Evolutionary conservation across 2,329 filamentous ascomycete genomes (phyloP).

Genomic region (Geosmithia flava): DNA sequence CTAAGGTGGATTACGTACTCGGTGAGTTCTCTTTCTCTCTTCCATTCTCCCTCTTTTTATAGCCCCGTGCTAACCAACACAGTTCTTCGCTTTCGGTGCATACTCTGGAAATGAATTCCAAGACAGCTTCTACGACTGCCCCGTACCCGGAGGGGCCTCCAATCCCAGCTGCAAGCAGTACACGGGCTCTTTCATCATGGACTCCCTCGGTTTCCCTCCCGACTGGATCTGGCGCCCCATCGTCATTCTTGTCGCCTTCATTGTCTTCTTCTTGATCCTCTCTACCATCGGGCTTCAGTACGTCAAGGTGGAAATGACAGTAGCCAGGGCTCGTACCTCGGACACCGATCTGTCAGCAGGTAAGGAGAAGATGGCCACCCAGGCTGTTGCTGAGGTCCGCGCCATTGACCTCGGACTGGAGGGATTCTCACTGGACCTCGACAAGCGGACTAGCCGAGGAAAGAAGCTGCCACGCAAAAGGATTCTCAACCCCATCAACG

Average conservation of each 20-base stretch:
- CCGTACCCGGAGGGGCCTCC: slow-evolving; percentile 43
- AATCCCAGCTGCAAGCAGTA: slow-evolving; percentile 58
- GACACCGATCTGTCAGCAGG: slow-evolving; percentile 54
- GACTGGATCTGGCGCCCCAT: slow-evolving; percentile 59
- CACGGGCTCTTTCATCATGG: slow-evolving; percentile 56
- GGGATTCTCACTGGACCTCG: slow-evolving; percentile 49
- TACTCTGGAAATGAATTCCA: slow-evolving; percentile 63
- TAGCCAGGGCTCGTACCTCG: slow-evolving; percentile 47
- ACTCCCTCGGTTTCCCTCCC: slow-evolving; percentile 52
- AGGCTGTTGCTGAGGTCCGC: slow-evolving; percentile 38
- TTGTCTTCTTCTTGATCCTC: slow-evolving; percentile 47
- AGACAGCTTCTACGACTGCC: slow-evolving; percentile 62
- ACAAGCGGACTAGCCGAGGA: slow-evolving; percentile 43
- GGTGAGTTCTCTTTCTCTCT: slow-evolving; percentile 18
- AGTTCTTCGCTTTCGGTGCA: slow-evolving; percentile 62
- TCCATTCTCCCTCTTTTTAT: too few species aligned
- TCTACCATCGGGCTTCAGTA: slow-evolving; percentile 52
- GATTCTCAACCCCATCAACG: slow-evolving; percentile 55
- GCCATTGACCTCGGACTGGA: slow-evolving; percentile 54
- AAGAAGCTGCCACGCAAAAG: slow-evolving; percentile 38
- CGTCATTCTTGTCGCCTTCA: slow-evolving; percentile 47
- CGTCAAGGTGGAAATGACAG: slow-evolving; percentile 54
- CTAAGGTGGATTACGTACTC: slow-evolving; percentile 55
- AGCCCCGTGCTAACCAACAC: slow-evolving; percentile 7
- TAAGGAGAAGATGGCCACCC: slow-evolving; percentile 54